Base-by-base conservation (phyloP, 441 rosid genomes). In the Pelargonium fulgidum region DNA sequence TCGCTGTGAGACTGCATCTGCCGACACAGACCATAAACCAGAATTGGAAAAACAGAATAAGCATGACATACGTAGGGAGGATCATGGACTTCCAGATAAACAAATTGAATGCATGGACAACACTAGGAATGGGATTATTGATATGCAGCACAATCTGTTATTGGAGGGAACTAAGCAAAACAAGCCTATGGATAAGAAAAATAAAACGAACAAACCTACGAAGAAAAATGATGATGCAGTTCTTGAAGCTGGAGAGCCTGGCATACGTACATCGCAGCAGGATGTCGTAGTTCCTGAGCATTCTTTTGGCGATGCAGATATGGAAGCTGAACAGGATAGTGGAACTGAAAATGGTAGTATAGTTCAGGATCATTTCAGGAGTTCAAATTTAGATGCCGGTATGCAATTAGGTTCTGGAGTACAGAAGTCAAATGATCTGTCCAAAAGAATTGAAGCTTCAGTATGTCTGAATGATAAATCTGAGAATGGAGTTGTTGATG, bases 161-260 rank as follows among this genome's bases (percentile, higher is more conserved):
- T 4, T 56, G 45, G 77, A 72, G 69, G 72, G 64, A 44, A 70
- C 29, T 64, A 7, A 9, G 0, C 54, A 45, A 54, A 24, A 65
- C 58, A 63, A 14, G 29, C 65, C 70, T 62, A 24, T 1, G 48
- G 52, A 2, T 17, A 76, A 79, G 81, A 71, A 9, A 66, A 76
- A 68, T 50, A 50, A 50, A 50, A 50, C 16, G 58, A 70, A 0
- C 13, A 75, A 71, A 68, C 19, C 70, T 11, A 79, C 64, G 48
- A 77, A 58, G 50, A 69, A 62, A 66, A 68, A 24, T 2, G 33
- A 65, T 19, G 62, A 45, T 72, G 70, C 20, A 24, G 36, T 50
- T 8, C 47, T 16, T 29, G 59, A 73, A 12, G 71, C 59, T 19
- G 64, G 10, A 58, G 65, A 56, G 67, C 36, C 72, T 58, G 72